Evolutionary conservation across 2,329 filamentous ascomycete species (phyloP), one percentile per base, ranked within the genome.

Genomic region (Rhexocercosporidium sp.): DNA sequence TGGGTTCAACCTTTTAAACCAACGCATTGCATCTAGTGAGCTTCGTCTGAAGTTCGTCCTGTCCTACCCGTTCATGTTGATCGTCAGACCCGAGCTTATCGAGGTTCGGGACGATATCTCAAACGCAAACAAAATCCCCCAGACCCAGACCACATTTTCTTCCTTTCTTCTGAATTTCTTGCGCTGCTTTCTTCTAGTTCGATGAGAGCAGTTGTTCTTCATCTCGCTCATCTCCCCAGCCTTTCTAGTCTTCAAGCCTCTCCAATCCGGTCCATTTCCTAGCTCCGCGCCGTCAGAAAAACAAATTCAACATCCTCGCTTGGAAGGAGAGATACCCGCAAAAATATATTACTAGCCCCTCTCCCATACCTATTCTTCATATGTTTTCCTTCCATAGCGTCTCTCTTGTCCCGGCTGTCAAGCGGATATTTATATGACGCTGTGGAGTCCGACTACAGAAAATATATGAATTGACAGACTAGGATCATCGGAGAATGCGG

Each of bases 261-360:
- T 57, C 54, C 31, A 39, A 41, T 57, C 31, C 31, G 29, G n/a
- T 20, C 20, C 20, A 18, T 41, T 39, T 20, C 54, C 34, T 41
- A 41, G 34, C 34, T 41, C 54, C 54, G 34, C 54, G 18, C 54
- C 54, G 20, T 27, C 54, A 16, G n/a, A n/a, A 57, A 57, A 25
- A 29, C 34, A n/a, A 57, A 57, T 57, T 57, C 49, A 53, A 3
- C 49, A 53, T 53, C 49, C 49, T 57, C 31, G 54, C 34, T 57
- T 57, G 20, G 20, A 25, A n/a, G 16, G 27, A 27, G 11, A n/a
- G 31, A 37, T 9, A 56, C 18, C 53, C 29, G 31, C 31, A 56
- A 9, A 34, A 37, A 56, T 37, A 56, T 37, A 34, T 34, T 56
- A n/a, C 53, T n/a, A 14, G n/a, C 25, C 27, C 47, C 49, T 16